Percentiles rank a stretch among this genome's conserved stretches.
These are phyloP conservation scores for Coniochaeta prunicola DNA, from an alignment of 2,329 filamentous ascomycete genomes.

Conservation along the genomic window DNA sequence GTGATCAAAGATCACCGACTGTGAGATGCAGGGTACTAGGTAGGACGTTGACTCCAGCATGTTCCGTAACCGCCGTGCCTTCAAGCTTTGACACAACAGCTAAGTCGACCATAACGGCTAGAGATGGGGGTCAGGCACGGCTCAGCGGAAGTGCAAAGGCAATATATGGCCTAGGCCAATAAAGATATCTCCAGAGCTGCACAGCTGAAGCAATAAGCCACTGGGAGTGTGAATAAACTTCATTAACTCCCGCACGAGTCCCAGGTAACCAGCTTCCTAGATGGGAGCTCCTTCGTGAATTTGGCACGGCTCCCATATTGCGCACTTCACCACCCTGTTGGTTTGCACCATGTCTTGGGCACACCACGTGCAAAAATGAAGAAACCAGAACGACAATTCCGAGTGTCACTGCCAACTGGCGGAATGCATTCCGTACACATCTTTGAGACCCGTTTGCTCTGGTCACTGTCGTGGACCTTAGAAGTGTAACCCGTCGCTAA, in stretches of 20 bases:
- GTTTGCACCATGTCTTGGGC: background rate
- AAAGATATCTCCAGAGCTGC: background rate
- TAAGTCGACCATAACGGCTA: background rate
- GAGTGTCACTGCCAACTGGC: background rate
- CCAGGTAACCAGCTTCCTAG: background rate
- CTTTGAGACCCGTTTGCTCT: background rate
- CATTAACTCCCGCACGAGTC: background rate
- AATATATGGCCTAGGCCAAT: background rate
- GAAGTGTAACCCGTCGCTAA: background rate
- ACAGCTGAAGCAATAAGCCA: background rate
- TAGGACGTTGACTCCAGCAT: background rate
- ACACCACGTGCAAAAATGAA: background rate
- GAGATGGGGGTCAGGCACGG: background rate
- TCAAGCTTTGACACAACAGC: background rate
- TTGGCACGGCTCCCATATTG: background rate
- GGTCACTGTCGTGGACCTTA: background rate
- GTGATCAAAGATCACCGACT: background rate
- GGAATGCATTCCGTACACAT: background rate
- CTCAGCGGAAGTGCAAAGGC: background rate
- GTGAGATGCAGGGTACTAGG: background rate
- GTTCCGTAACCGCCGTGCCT: background rate
- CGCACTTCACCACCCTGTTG: background rate
- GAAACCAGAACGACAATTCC: background rate
- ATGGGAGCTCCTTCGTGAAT: background rate
- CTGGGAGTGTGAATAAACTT: background rate